Evolutionary conservation across 164 flowering plant species (phyloP), one percentile per base, ranked within the genome.

Genomic region (Chimonanthus salicifolius): DNA sequence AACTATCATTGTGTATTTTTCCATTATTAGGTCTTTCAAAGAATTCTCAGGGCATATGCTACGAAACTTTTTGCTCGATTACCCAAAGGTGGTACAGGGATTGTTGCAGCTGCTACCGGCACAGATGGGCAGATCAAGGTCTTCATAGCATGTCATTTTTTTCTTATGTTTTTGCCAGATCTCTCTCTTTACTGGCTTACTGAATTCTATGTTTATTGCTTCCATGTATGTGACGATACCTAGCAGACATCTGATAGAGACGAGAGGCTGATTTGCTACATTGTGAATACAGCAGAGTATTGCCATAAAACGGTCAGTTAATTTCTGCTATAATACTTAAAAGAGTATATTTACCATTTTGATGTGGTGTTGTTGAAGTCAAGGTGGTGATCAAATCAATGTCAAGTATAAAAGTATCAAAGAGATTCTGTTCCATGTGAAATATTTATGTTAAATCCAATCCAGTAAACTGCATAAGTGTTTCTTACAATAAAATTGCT

Each of bases 111-210:
- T 65, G 99, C 99, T 44, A 93, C 99, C 16, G 99, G 99, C 69
- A 88, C 91, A 82, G 99, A 95, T 85, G 98, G 98, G 49, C 97
- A 93, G 77, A 91, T 95, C 78, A 95, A 89, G 97, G 99, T 92
- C 78, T 21, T n/a, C 58, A 68, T 44, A 67, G 67, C 43, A 48
- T 54, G 47, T 46, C 5, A 66, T 68, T 49, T 75, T 75, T 75
- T 65, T 7, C 73, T 50, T 62, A 51, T 67, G 18, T 62, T 54
- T 15, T 46, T 44, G 21, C 20, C 33, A 33, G 47, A 58, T 50
- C 21, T 16, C 66, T 18, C 16, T 20, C 11, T 65, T 44, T 62
- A 62, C 33, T 15, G 6, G 47, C 50, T 44, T 50, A n/a, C 69
- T 78, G 51, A 74, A 49, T 72, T 21, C 21, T 43, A 62, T 64